Base-by-base conservation (phyloP, 768 basidiomycete species). In the Omphalotus guepiniiformis region DNA sequence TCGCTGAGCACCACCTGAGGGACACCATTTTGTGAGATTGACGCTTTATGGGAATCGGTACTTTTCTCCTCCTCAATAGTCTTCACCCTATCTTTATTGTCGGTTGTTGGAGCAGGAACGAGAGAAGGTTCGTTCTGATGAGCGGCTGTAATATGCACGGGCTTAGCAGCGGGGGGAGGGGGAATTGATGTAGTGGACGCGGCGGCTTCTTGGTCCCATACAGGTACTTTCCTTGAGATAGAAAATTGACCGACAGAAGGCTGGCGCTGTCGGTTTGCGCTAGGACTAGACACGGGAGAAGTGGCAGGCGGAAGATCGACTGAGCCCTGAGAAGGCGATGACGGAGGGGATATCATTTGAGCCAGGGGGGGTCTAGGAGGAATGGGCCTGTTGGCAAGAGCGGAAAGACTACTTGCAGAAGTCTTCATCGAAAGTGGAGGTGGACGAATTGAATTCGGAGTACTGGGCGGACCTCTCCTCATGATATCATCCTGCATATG, bases 301-400 rank as follows among this genome's bases (percentile, higher is more conserved):
- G 76, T 39, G 37, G 19, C 37, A 6, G 18, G 36, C 35, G 55
- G 36, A 48, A 46, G 58, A 29, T 67, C 63, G 38, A 74, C 71
- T 48, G 63, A 72, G 16, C 71, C 72, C 21, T 67, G 65, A 26
- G 65, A 58, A 21, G 75, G 73, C 6, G 76, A 76, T 4, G 73
- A 64, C n/a, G 75, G 72, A 8, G 74, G 74, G 8, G 76, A 74
- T 19, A 70, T 65, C 43, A 68, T 69, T 30, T 63, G 66, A 30
- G 58, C 53, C 13, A 57, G 49, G 21, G 71, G 75, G 52, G 74
- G 78, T 34, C 80, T 79, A 43, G 82, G 82, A n/a, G 80, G 80
- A 40, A 82, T 65, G 18, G 81, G 81, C 34, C 70, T 65, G 58
- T 82, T 82, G 3, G 79, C 79, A 48, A 83, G 66, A 30, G 75